A percentile compares a stretch with the other conserved stretches of the same genome.
These are phyloP conservation scores for Monilinia fructigena DNA, from an alignment of 2,329 filamentous ascomycete species.

Conservation along the genomic window DNA sequence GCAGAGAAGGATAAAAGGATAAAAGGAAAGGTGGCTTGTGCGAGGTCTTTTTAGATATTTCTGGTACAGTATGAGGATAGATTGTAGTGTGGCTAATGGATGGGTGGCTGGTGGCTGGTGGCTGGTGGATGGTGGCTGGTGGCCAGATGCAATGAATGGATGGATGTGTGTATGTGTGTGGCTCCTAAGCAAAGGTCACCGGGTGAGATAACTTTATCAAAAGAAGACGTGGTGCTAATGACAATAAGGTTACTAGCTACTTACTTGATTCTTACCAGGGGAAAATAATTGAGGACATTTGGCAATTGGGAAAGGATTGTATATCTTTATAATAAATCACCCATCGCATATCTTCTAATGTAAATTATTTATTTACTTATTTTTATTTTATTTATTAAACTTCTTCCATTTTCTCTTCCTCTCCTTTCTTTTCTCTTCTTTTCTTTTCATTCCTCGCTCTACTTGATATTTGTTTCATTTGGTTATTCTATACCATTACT, in stretches of 20 bases:
- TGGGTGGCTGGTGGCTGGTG: too few relatives aligned
- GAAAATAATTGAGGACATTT: constrained; percentile 27
- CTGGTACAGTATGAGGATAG: neutral
- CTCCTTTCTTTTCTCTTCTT: neutral
- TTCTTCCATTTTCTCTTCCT: neutral
- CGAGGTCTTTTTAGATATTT: too few relatives aligned
- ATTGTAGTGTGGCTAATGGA: neutral
- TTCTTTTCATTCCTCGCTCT: neutral
- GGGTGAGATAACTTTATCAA: too few relatives aligned
- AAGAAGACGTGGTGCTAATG: too few relatives aligned
- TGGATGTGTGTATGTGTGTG: neutral
- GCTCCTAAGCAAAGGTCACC: neutral
- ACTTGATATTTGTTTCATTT: too few relatives aligned
- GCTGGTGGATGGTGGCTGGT: too few relatives aligned
- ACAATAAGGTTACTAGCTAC: too few relatives aligned
- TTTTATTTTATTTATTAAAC: too few relatives aligned
- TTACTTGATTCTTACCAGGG: neutral
- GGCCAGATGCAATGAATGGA: too few relatives aligned
- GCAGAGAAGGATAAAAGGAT: too few relatives aligned
- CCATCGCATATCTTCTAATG: neutral
- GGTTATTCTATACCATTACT: neutral
- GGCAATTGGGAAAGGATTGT: constrained; percentile 22
- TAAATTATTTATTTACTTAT: neutral
- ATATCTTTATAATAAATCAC: neutral
- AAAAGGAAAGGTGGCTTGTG: constrained; percentile 8